Conservation (phyloP, 2,329 filamentous ascomycete species). For the Arthrobotrys musiformis region DNA sequence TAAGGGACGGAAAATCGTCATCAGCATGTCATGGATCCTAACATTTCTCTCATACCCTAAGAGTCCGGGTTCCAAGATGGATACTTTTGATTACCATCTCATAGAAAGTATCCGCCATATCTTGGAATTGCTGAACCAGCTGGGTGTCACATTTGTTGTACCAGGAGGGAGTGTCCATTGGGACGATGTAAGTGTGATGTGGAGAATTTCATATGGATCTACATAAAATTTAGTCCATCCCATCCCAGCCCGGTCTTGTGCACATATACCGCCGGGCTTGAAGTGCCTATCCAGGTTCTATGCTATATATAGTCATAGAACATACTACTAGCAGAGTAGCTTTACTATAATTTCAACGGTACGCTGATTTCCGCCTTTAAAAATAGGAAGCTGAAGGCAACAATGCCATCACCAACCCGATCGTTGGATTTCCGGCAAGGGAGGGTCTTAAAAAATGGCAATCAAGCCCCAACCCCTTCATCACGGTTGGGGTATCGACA, state of each 20-base stretch:
- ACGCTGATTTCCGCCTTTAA: not conserved
- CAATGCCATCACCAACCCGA: not conserved
- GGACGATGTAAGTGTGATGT: not conserved
- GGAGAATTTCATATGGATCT: not conserved
- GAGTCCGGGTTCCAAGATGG: not conserved
- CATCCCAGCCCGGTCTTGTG: too few relatives aligned
- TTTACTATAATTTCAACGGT: too few relatives aligned
- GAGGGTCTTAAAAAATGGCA: not conserved
- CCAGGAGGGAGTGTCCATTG: not conserved
- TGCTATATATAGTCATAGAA: too few relatives aligned
- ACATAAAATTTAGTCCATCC: too few relatives aligned
- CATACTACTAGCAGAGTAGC: too few relatives aligned
- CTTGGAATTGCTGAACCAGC: not conserved
- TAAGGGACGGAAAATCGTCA: not conserved
- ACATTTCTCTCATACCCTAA: not conserved
- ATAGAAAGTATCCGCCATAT: not conserved
- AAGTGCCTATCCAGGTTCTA: too few relatives aligned
- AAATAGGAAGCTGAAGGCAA: not conserved
- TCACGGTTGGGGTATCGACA: slow-evolving; percentile 16
- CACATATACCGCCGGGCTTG: too few relatives aligned
- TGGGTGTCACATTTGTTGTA: not conserved
- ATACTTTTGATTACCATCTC: not conserved
- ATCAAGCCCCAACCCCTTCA: not conserved
- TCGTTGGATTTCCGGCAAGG: not conserved
- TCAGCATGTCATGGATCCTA: slow-evolving; percentile 17